Percentiles rank a stretch among this genome's conserved stretches.
phyloP scores from a whole-genome alignment of 2,329 filamentous ascomycete species.

The Cercospora canescens region DNA sequence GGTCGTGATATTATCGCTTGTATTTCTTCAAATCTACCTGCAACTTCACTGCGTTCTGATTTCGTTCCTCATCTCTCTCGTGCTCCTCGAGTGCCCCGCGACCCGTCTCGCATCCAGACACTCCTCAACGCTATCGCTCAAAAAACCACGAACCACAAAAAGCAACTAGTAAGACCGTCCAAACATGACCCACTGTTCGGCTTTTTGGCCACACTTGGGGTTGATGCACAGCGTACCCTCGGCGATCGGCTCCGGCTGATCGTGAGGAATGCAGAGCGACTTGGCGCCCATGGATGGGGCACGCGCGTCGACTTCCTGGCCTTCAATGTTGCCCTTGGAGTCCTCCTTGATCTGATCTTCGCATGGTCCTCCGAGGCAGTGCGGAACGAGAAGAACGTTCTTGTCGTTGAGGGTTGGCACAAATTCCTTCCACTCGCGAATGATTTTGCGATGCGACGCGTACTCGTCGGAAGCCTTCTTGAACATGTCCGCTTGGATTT shows the following conservation, averaged over 20 bases:
- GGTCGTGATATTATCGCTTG: background rate
- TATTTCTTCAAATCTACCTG: background rate
- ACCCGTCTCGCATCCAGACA: background rate
- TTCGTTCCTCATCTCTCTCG: background rate
- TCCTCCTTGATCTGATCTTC: constrained; percentile 95
- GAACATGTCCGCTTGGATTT: constrained; percentile 83
- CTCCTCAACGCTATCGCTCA: constrained; percentile 7
- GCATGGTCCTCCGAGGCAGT: constrained; percentile 80
- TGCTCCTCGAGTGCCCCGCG: background rate
- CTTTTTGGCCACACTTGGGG: constrained; percentile 75
- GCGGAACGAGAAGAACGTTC: constrained; percentile 89
- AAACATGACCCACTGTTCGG: constrained; percentile 91
- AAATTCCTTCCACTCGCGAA: constrained; percentile 88
- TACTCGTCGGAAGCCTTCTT: constrained; percentile 75
- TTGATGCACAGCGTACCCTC: constrained; percentile 87
- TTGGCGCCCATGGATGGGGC: constrained; percentile 76
- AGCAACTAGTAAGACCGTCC: constrained; percentile 54
- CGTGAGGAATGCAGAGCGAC: constrained; percentile 76
- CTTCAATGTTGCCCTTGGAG: constrained; percentile 73
- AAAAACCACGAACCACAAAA: background rate
- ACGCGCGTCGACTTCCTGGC: constrained; percentile 66
- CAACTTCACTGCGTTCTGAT: background rate
- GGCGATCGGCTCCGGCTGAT: constrained; percentile 75
- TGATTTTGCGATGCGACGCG: constrained; percentile 73
- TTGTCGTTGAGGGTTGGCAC: constrained; percentile 86